Percentiles rank a stretch among this genome's conserved stretches.
Evolutionary conservation across 768 basidiomycete species (phyloP).

Genomic region (Russula lepida): DNA sequence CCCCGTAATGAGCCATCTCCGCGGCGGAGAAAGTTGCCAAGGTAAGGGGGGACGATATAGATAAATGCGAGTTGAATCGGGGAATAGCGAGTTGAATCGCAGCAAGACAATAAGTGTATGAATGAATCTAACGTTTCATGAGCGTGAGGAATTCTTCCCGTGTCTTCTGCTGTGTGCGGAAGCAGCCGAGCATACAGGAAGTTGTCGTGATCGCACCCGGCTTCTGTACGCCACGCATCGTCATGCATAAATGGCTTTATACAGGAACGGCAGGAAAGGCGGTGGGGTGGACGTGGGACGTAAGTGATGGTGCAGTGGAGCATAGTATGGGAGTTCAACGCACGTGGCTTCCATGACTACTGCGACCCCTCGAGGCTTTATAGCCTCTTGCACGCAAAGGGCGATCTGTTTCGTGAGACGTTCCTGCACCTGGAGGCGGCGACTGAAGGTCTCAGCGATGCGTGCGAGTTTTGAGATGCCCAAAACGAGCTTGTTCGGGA

Average conservation of each 20-base stretch:
- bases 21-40: background rate
- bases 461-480: conserved; percentile 19
- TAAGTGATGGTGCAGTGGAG: background rate
- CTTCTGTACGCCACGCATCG: conserved; percentile 99
- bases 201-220: conserved; percentile 93
- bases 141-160: conserved; percentile 92
- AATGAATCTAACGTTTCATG: conserved; percentile 42
- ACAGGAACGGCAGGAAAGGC: background rate
- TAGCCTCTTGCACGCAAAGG: conserved; percentile 95
- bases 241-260: conserved; percentile 92
- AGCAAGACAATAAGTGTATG: conserved; percentile 6
- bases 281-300: conserved; percentile 5
- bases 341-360: conserved; percentile 99
- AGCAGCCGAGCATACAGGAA: conserved; percentile 97
- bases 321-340: conserved; percentile 29
- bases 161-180: conserved; percentile 97
- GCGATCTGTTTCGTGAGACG: conserved; percentile 96
- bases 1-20: conserved; percentile 5
- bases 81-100: conserved; percentile 43
- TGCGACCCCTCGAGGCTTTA: conserved; percentile 93
- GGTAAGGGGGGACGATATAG: conserved; percentile 23
- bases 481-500: conserved; percentile 19
- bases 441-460: conserved; percentile 42
- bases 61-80: conserved; percentile 34
- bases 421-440: conserved; percentile 95